Evolutionary conservation across 208 protist species (phyloP).

Genomic region (Leishmania lainsoni): DNA sequence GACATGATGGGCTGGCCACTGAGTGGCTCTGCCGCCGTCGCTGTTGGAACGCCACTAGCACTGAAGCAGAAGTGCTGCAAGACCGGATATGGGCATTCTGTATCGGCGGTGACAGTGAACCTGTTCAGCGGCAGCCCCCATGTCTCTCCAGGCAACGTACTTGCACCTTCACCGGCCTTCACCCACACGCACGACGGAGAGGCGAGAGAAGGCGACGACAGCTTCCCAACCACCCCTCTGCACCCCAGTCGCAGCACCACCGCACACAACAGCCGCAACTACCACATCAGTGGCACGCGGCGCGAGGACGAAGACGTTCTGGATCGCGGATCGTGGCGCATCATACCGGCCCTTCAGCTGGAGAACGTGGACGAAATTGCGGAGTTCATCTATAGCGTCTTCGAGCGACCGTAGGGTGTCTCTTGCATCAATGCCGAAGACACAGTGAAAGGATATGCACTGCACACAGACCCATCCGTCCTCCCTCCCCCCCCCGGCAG

Average conservation of each 20-base stretch:
- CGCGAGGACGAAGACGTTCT: constrained; percentile 30
- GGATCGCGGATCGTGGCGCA: constrained; percentile 23
- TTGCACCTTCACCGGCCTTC: neutral
- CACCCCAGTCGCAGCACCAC: constrained; percentile 1
- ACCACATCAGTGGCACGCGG: neutral
- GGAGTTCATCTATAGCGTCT: constrained; percentile 72
- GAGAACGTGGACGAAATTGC: constrained; percentile 51
- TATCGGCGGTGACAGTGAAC: neutral
- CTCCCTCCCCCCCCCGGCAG: neutral
- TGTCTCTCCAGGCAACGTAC: neutral
- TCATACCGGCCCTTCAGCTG: constrained; percentile 36
- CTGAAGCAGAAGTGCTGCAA: neutral
- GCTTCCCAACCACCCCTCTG: neutral
- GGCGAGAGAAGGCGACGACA: neutral
- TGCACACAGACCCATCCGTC: neutral
- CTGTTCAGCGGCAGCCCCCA: neutral
- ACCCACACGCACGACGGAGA: neutral
- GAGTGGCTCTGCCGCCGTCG: neutral
- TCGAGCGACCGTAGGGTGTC: constrained; percentile 32
- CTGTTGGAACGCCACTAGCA: neutral
- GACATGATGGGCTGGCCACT: neutral
- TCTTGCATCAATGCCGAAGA: neutral
- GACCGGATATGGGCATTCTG: neutral
- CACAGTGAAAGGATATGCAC: neutral
- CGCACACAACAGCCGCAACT: neutral